These are phyloP conservation scores for Pyrus hybrid DNA, from an alignment of 331 rosid genomes.

Conservation along the genomic window DNA sequence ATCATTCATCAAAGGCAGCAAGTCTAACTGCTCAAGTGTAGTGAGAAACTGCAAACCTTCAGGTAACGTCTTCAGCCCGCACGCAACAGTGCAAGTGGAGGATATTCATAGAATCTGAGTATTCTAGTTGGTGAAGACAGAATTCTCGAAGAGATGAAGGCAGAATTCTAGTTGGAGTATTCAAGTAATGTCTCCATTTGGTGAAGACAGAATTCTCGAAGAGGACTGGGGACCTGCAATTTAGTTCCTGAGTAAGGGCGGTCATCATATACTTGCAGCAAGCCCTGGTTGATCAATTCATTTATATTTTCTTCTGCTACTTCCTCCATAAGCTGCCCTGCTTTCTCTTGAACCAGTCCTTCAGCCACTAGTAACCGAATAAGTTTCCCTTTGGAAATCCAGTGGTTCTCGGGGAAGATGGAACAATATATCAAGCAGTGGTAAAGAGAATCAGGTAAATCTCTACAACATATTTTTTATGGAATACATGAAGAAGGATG, in stretches of 20 bases:
- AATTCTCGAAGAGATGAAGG: too few species aligned
- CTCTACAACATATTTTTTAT: background rate
- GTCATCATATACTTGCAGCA: conserved; percentile 2
- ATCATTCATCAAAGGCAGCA: conserved; percentile 11
- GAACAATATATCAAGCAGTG: conserved; percentile 7
- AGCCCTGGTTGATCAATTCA: conserved; percentile 8
- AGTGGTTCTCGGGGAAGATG: conserved; percentile 8
- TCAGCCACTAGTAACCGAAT: conserved; percentile 8
- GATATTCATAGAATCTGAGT: background rate
- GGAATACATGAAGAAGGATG: conserved; percentile 17
- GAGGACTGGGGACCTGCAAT: background rate
- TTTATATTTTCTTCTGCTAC: conserved; percentile 9
- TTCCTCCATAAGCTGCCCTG: conserved; percentile 13
- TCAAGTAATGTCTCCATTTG: background rate
- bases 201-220: conserved; percentile 1
- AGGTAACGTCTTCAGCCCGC: background rate
- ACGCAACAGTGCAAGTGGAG: conserved; percentile 11
- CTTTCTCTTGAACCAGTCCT: conserved; percentile 2
- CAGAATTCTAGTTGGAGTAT: too few species aligned
- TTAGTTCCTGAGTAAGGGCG: background rate
- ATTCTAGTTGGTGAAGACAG: too few species aligned
- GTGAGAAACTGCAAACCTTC: conserved; percentile 18
- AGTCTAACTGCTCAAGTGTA: background rate
- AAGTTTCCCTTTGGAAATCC: conserved; percentile 15
- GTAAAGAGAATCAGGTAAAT: conserved; percentile 2